Evolutionary conservation across 2,329 filamentous ascomycete species (phyloP).

Genomic region (Aschersonia sp.): DNA sequence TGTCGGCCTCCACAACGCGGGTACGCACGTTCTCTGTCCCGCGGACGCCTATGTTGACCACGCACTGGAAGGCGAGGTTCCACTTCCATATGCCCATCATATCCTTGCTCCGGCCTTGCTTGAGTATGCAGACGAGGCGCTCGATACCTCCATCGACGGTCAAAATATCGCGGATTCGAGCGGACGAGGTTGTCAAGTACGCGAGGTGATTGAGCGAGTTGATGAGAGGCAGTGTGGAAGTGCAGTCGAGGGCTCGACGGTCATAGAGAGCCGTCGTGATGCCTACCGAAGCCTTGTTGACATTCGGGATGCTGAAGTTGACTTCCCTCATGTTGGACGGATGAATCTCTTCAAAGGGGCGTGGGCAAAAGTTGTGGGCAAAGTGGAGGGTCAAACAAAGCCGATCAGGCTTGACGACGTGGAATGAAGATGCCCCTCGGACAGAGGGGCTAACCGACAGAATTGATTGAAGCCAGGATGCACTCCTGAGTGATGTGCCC

Average conservation of each 20-base stretch:
- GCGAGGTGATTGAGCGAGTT: constrained; percentile 98
- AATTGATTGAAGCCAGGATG: constrained; percentile 3
- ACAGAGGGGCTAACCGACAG: constrained; percentile 3
- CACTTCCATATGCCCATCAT: constrained; percentile 99
- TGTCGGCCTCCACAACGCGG: constrained; percentile 92
- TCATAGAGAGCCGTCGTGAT: constrained; percentile 98
- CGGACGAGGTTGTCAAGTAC: constrained; percentile 94
- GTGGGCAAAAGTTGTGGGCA: background rate
- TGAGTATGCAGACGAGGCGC: constrained; percentile 89
- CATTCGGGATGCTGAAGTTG: constrained; percentile 98
- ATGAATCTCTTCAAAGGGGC: constrained; percentile 2
- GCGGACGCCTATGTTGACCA: constrained; percentile 95
- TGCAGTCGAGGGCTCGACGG: constrained; percentile 92
- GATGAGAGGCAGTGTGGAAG: constrained; percentile 90
- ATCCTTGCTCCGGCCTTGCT: constrained; percentile 91
- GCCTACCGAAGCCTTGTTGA: constrained; percentile 97
- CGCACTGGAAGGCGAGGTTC: constrained; percentile 97
- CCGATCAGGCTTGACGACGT: background rate
- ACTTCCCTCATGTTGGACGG: constrained; percentile 82
- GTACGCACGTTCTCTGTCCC: constrained; percentile 91
- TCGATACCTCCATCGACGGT: constrained; percentile 98
- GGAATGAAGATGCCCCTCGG: constrained; percentile 4
- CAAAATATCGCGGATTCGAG: constrained; percentile 91
- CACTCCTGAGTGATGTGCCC: background rate
- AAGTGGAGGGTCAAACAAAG: background rate